Base-by-base conservation (phyloP, 495 filamentous ascomycete genomes). In the Echria macrotheca region DNA sequence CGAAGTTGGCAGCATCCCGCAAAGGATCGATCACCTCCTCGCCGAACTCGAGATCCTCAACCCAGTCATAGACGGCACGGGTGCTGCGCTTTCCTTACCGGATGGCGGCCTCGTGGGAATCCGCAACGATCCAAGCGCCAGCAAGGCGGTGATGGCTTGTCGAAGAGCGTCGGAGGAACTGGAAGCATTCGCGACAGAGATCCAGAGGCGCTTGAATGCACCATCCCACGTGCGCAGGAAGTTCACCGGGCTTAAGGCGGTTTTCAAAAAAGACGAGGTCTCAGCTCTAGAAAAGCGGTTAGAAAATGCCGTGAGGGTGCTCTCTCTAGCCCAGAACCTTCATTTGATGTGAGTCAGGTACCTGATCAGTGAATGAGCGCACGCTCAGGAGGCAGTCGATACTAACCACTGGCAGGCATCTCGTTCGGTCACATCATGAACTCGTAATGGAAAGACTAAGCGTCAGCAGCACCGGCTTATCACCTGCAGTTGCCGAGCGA, bases 1-100 rank as follows among this genome's bases (percentile, higher is more conserved):
- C 8, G 63, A 66, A 7, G 39, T 72, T 3, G 45, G 59, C 47
- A 59, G 70, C 31, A 62, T 66, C 1, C 68, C 65, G 2, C 53
- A 55, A 2, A 53, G 60, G 2, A 60, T 73, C 21, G 40, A 37
- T 2, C 46, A 57, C 10, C 52, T 69, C 0, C 44, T 63, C n/a
- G 47, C 53, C 0, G 55, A 70, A 28, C 53, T 70, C 18, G 57
- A 67, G 3, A 46, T 61, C 10, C 45, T 69, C 2, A 50, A 56
- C 18, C 49, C 46, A 7, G 42, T 65, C 7, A 25, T 72, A 7
- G 52, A 29, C 46, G 54, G 51, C 31, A 26, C 47, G 1, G 54
- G 54, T 2, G 58, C 61, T 17, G 39, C 38, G 12, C 29, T 66
- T 12, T 39, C 53, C 26, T 42, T 58, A 45, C 15, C 48, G 11